Conservation (phyloP, 441 rosid species). For the Populus trichocarpa region DNA sequence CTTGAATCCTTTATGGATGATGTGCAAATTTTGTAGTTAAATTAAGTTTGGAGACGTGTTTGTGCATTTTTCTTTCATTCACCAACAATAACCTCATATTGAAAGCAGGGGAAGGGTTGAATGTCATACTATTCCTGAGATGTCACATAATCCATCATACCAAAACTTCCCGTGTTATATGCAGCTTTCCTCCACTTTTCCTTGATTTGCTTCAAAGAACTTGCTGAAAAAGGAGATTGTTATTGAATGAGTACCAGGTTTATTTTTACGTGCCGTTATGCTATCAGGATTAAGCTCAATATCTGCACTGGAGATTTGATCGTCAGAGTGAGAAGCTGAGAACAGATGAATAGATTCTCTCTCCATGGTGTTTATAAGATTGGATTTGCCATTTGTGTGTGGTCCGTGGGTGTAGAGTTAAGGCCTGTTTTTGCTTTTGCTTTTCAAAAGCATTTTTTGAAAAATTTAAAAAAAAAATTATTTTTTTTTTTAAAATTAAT, state of each 20-base stretch:
- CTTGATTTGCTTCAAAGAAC: not conserved
- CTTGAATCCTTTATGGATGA: not conserved
- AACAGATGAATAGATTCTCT: not conserved
- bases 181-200: too few species aligned
- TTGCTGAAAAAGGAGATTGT: not conserved
- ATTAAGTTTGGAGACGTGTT: not conserved
- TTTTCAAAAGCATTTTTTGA: too few species aligned
- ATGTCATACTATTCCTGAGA: too few species aligned
- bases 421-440: too few species aligned
- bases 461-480: too few species aligned
- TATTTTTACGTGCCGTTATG: too few species aligned
- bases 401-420: not conserved
- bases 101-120: not conserved
- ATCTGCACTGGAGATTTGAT: too few species aligned
- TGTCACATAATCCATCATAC: not conserved
- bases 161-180: not conserved
- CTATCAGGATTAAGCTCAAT: too few species aligned
- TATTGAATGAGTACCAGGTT: too few species aligned
- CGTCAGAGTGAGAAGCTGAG: too few species aligned
- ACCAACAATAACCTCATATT: not conserved
- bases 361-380: not conserved
- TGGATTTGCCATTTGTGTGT: too few species aligned
- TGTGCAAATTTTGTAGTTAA: not conserved
- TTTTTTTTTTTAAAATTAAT: too few species aligned
- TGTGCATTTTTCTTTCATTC: not conserved